Conservation (phyloP, 164 flowering plant species). For the Magnolia changhungtana region DNA sequence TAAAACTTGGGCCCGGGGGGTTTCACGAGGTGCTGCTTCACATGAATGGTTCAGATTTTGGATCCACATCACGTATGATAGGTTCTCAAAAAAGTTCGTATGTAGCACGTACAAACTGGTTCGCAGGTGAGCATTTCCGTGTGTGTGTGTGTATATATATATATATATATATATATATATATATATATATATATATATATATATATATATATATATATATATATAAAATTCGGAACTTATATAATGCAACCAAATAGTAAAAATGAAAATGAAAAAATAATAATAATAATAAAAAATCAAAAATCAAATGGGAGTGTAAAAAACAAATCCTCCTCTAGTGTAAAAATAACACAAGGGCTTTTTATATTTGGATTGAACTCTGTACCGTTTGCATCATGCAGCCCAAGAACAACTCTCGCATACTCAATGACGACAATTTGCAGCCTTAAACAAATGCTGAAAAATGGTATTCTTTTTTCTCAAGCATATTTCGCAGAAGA, state of each 20-base stretch:
- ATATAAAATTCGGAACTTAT: background rate
- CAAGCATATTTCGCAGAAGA: conserved; percentile 93
- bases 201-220: too few species aligned
- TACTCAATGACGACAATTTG: conserved; percentile 93
- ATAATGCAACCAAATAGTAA: background rate
- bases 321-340: conserved; percentile 73
- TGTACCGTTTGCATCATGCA: conserved; percentile 77
- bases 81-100: too few species aligned
- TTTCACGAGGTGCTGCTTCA: too few species aligned
- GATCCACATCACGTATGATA: too few species aligned
- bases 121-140: too few species aligned
- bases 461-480: conserved; percentile 68
- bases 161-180: too few species aligned
- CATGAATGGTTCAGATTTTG: too few species aligned
- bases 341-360: conserved; percentile 85
- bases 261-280: background rate
- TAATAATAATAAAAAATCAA: too few species aligned
- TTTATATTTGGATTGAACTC: conserved; percentile 75
- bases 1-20: too few species aligned
- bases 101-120: too few species aligned
- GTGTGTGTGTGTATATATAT: too few species aligned
- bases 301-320: background rate
- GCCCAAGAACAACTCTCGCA: conserved; percentile 75
- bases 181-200: too few species aligned
- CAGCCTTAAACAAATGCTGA: conserved; percentile 96